Base-by-base conservation (phyloP, 768 basidiomycete genomes). In the Rhodotorula toruloides region DNA sequence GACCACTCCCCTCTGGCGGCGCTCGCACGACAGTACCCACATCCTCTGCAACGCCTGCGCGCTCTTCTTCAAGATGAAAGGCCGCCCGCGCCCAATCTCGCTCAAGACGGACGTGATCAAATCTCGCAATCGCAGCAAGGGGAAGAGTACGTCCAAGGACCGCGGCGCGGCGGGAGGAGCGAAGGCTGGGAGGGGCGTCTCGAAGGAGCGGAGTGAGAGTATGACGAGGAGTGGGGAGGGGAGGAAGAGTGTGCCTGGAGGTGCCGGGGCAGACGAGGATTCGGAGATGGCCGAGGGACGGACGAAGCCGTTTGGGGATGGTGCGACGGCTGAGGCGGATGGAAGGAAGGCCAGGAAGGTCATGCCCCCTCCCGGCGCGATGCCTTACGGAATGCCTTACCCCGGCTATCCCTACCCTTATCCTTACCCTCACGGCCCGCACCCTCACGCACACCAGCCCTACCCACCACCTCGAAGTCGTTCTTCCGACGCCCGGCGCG, bases 51-150 rank as follows among this genome's bases (percentile, higher is more conserved):
- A 75, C 39, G 74, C 74, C 21, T 75, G 74, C 57, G 72, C 71
- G 16, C 65, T 75, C n/a, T 74, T 74, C 62, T 67, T 70, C 57
- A 75, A 75, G 60, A 74, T 74, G 73, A 75, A 75, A 36, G 74
- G 71, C 14, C 61, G 63, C 14, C 71, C 74, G 6, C 71, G 74
- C 27, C 74, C 74, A 7, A 72, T 75, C 61, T 71, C 69, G 22
- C 70, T 75, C 65, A 75, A 75, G 55, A 74, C 74, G 47, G 74
- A 75, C 58, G 72, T 73, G 8, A 75, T 75, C 70, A 75, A 75
- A 70, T 70, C 68, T 47, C 40, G 74, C 31, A 75, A 75, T 43
- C 58, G 74, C 11, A 66, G 63, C 50, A 74, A 74, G 58, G 72
- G 74, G 32, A 70, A 73, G 50, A 68, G 60, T 27, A 61, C 63